Base-by-base conservation (phyloP, 2,329 filamentous ascomycete genomes). In the Monilinia fructigena region DNA sequence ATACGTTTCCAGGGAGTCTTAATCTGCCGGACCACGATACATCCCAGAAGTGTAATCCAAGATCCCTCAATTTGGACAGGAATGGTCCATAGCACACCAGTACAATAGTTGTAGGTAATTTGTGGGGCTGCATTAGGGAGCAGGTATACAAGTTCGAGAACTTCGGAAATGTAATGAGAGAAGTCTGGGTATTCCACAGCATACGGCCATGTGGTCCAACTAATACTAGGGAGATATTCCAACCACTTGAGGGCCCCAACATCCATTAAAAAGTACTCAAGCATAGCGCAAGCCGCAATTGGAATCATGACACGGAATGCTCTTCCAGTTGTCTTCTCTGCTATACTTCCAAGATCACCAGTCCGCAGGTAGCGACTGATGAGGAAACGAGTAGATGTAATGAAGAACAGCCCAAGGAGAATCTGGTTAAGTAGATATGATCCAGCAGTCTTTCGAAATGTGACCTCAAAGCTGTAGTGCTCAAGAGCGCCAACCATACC, bases 391-490 rank as follows among this genome's bases (percentile, higher is more conserved):
- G 79, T 80, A 0, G 80, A 80, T 7, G 79, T 82, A 14, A 80
- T 79, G 72, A 82, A 79, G 73, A 82, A 82, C n/a, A 80, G 79
- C 26, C 80, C 80, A 20, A 82, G 78, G 79, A 80, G 82, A 68
- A 81, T 76, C 45, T 78, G 78, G 45, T 81, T 80, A 35, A 82
- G 75, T 14, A 82, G 70, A 68, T 79, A 81, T 2, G 79, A 77
- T 0, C 77, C 78, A 31, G 81, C 71, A 12, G 79, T 78, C 68
- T 78, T 79, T 40, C 78, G 75, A 2, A 79, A 75, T 74, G 77
- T 78, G 23, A 72, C 71, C 65, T 82, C 80, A 20, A 76, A 78
- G 6, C 70, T 63, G 55, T 80, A 77, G 64, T 82, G 64, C 26
- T 73, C 64, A 38, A 72, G 73, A 18, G 74, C 76, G 5, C 75